These are phyloP conservation scores for Sporothrix brunneoviolacea DNA, from an alignment of 2,329 filamentous ascomycete species.

Conservation along the genomic window DNA sequence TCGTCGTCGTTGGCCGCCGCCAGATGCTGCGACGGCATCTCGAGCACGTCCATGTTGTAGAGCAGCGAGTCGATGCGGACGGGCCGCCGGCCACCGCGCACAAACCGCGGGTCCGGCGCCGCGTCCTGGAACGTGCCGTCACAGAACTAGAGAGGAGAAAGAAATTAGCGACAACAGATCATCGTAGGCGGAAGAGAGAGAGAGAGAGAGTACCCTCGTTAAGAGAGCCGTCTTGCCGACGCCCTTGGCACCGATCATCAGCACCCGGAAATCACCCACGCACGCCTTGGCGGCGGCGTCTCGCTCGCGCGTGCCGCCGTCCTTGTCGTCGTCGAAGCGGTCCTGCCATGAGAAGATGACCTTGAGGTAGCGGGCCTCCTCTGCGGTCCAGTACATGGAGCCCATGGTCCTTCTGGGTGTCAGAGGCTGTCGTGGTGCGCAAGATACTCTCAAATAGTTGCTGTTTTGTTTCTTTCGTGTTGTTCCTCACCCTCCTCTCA, in stretches of 20 bases:
- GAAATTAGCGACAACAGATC: not conserved
- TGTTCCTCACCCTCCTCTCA: too few relatives aligned
- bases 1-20: slow-evolving; percentile 19
- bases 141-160: slow-evolving; percentile 25
- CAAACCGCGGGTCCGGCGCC: slow-evolving; percentile 22
- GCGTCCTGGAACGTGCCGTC: slow-evolving; percentile 23
- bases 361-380: slow-evolving; percentile 35
- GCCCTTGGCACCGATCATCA: slow-evolving; percentile 33
- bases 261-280: slow-evolving; percentile 31
- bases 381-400: slow-evolving; percentile 33
- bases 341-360: slow-evolving; percentile 35
- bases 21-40: slow-evolving; percentile 30
- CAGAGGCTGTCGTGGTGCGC: too few relatives aligned
- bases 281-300: slow-evolving; percentile 18
- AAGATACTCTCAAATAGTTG: not conserved
- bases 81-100: slow-evolving; percentile 29
- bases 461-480: not conserved
- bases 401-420: too few relatives aligned
- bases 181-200: too few relatives aligned
- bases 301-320: not conserved
- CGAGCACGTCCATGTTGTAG: slow-evolving; percentile 32
- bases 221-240: slow-evolving; percentile 37
- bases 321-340: slow-evolving; percentile 21
- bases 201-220: slow-evolving; percentile 25
- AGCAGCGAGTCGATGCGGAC: slow-evolving; percentile 26